Base-by-base conservation (phyloP, 2,329 filamentous ascomycete species). In the Pseudonectria foliicola region DNA sequence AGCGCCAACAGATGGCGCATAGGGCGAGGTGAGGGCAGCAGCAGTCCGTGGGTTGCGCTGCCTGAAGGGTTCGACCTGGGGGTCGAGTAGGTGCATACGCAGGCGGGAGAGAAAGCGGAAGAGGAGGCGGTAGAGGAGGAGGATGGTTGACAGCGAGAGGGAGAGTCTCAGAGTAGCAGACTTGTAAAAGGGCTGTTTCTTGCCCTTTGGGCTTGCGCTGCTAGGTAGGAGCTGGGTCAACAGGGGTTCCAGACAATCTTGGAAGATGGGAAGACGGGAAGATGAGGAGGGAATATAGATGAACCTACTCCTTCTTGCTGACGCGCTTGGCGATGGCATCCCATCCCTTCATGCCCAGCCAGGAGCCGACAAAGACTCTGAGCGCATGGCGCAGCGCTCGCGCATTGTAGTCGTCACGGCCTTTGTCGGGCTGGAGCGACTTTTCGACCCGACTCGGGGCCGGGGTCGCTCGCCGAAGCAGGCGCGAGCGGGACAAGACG, bases 1-100 rank as follows among this genome's bases (percentile, higher is more conserved):
- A 6, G 90, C 89, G 10, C 90, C 92, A n/a, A 95, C 72, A 2
- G 89, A 88, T 1, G 90, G 90, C 1, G 90, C 85, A 55, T 88
- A 83, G 8, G 75, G 73, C 2, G 87, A 94, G 0, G 88, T 95
- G 38, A 98, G 69, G 0, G 84, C 77, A 13, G 69, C 70, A 1
- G 85, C 74, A 10, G 88, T 76, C 13, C 76, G 75, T 1, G 89
- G 89, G 52, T 96, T 95, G 35, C 90, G 82, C 38, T 73, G 68
- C 11, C 88, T 76, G 61, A 96, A 95, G 0, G 85, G 82, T 35
- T 75, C 73, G 2, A 89, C 87, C 37, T 85, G 76, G n/a, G 85
- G 75, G 25, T 83, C 80, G 27, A 93, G 77, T 4, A 98, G 70
- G 44, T 87, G 86, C 2, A 75, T 70, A 31, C 90, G 81, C 28